Base-by-base conservation (phyloP, 1,139 yeast genomes). In the Yamadazyma triangularis region DNA sequence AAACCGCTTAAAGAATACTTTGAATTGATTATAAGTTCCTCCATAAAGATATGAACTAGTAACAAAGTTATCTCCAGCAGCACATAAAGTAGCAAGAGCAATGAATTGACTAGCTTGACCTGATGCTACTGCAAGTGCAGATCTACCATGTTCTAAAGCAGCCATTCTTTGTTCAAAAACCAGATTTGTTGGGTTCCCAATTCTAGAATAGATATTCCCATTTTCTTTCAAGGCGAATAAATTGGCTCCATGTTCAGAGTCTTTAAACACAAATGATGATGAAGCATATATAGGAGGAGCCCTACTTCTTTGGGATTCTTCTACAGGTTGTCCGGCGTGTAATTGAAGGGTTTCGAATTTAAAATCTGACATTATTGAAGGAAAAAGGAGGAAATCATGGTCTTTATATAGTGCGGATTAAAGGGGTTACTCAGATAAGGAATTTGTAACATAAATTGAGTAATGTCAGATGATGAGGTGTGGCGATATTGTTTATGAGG, bases 61-160 rank as follows among this genome's bases (percentile, higher is more conserved):
- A 35, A 91, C 74, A 47, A 91, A 74, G 63, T 91, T 91, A 57
- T 87, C 95, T 45, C 97, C 97, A 32, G 76, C 59, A 48, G 83
- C 88, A 25, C 96, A 95, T 48, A 88, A 72, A 36, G 88, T 88
- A 25, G 86, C 70, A 52, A 88, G 69, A 22, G 96, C 95, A 39
- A 85, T 56, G 47, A 87, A 75, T 58, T 88, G 96, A 24, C 97
- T 96, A 33, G 96, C 91, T 63, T 88, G 96, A 39, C 98, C 97
- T 9, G 96, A 88, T 19, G 95, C 60, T 22, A 83, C 81, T n/a
- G 95, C 93, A 39, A 89, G 64, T 4, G 95, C 97, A 41, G 83
- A 95, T 34, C 79, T 79, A 51, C 97, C 98, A 37, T 84, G 83
- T 63, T 91, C 98, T 40, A 91, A 73, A 30, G 95, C 93, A 35